phyloP scores from a whole-genome alignment of 306 rosid genomes.

The Acmispon strigosus region DNA sequence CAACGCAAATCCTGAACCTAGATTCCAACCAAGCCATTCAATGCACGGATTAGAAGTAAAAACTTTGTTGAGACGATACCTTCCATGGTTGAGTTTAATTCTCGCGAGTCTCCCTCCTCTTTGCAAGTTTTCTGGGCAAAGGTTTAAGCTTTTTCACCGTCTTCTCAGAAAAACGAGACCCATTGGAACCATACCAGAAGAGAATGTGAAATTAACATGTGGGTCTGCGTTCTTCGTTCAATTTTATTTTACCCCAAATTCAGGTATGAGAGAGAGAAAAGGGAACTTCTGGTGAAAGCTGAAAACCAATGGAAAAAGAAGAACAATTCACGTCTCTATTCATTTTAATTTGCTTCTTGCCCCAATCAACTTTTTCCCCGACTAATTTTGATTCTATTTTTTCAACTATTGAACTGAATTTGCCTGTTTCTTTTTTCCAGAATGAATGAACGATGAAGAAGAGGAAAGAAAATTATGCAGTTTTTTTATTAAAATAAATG shows the following conservation, averaged over 20 bases:
- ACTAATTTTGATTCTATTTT: constrained; percentile 20
- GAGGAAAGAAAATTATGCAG: neutral
- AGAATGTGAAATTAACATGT: constrained; percentile 1
- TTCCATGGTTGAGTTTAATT: constrained; percentile 50
- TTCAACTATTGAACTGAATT: neutral
- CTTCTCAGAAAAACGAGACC: constrained; percentile 32
- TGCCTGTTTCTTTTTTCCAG: neutral
- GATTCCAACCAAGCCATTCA: constrained; percentile 16
- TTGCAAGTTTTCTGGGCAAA: constrained; percentile 11
- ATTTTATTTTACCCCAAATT: constrained; percentile 22
- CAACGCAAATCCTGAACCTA: neutral
- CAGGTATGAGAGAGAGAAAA: neutral
- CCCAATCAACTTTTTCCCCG: constrained; percentile 24
- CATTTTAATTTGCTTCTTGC: constrained; percentile 12
- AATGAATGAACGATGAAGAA: neutral
- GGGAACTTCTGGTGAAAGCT: constrained; percentile 8
- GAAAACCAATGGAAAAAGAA: neutral
- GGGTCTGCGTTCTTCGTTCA: neutral
- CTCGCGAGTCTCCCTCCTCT: constrained; percentile 3
- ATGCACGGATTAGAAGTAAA: constrained; percentile 18
- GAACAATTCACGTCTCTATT: neutral
- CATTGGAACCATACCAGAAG: constrained; percentile 23
- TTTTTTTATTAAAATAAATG: neutral
- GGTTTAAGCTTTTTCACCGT: constrained; percentile 16
- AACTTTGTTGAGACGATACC: constrained; percentile 36